These are phyloP conservation scores for Pseudogymnoascus sp. DNA, from an alignment of 2,329 filamentous ascomycete genomes.

Conservation along the genomic window DNA sequence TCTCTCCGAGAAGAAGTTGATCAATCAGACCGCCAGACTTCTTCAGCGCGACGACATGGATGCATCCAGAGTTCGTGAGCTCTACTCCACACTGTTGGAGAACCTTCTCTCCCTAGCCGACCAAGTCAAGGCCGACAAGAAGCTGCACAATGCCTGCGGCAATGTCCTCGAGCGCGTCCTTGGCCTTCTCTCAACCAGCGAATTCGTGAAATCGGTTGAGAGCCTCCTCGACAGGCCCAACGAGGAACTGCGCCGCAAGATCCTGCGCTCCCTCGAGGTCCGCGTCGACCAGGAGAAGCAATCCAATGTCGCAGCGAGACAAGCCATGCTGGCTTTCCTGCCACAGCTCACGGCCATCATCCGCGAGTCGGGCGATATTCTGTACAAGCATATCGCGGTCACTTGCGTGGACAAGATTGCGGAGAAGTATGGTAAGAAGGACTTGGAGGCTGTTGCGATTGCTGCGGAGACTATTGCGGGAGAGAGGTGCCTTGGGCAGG, in stretches of 20 bases:
- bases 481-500: slow-evolving; percentile 65
- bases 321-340: slow-evolving; percentile 69
- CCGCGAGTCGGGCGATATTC: slow-evolving; percentile 61
- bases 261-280: slow-evolving; percentile 71
- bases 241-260: slow-evolving; percentile 69
- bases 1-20: slow-evolving; percentile 51
- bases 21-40: slow-evolving; percentile 47
- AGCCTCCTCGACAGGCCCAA: slow-evolving; percentile 70
- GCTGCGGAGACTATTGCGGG: slow-evolving; percentile 74
- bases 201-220: slow-evolving; percentile 85
- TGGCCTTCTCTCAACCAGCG: slow-evolving; percentile 73
- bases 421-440: slow-evolving; percentile 92
- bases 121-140: slow-evolving; percentile 49
- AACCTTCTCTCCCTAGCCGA: slow-evolving; percentile 60
- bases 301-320: slow-evolving; percentile 59
- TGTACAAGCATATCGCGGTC: slow-evolving; percentile 78
- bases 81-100: slow-evolving; percentile 64
- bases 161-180: slow-evolving; percentile 73
- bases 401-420: slow-evolving; percentile 87
- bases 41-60: slow-evolving; percentile 59
- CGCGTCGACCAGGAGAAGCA: slow-evolving; percentile 69
- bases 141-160: slow-evolving; percentile 52
- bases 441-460: slow-evolving; percentile 65
- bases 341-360: slow-evolving; percentile 73
- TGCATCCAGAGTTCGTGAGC: slow-evolving; percentile 55